Conservation (phyloP, 371 early-diverging fungal species). For the Mortierella sp. region DNA sequence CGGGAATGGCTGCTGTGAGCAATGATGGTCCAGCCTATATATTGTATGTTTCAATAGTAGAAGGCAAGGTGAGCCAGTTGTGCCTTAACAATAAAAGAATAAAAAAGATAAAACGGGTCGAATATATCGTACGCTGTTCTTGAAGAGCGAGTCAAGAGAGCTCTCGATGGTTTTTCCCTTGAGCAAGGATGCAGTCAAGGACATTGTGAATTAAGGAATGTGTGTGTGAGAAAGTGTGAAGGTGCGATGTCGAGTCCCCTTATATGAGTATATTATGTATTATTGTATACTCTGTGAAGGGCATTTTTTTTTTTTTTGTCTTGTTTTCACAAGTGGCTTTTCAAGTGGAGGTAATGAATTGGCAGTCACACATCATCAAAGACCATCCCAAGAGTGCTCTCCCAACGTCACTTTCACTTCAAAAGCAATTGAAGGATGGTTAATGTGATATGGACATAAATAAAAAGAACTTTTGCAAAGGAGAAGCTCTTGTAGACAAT, state of each 20-base stretch:
- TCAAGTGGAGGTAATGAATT: background rate
- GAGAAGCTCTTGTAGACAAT: background rate
- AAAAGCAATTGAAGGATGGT: conserved; percentile 5
- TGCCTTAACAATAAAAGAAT: no score
- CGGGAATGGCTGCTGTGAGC: conserved; percentile 28
- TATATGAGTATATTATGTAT: background rate
- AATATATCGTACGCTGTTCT: conserved; percentile 59
- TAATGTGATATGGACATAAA: background rate
- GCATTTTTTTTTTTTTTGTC: conserved; percentile 16
- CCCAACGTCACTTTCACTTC: conserved; percentile 8
- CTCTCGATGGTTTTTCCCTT: conserved; percentile 58
- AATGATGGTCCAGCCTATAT: conserved; percentile 46
- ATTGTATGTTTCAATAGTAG: background rate
- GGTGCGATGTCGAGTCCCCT: no score
- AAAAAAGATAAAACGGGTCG: background rate
- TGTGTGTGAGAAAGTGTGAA: background rate
- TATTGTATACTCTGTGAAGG: background rate
- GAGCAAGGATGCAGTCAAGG: conserved; percentile 44
- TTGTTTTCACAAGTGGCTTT: conserved; percentile 27
- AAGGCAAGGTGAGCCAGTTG: background rate
- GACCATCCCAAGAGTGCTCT: background rate
- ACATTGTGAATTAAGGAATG: conserved; percentile 22
- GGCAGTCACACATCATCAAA: conserved; percentile 2
- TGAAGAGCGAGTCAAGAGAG: conserved; percentile 66
- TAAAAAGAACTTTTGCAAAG: background rate